A percentile compares a stretch with the other conserved stretches of the same genome.
These are phyloP conservation scores for Boletus rufocinnamomeus DNA, from an alignment of 768 basidiomycete species.

Conservation along the genomic window DNA sequence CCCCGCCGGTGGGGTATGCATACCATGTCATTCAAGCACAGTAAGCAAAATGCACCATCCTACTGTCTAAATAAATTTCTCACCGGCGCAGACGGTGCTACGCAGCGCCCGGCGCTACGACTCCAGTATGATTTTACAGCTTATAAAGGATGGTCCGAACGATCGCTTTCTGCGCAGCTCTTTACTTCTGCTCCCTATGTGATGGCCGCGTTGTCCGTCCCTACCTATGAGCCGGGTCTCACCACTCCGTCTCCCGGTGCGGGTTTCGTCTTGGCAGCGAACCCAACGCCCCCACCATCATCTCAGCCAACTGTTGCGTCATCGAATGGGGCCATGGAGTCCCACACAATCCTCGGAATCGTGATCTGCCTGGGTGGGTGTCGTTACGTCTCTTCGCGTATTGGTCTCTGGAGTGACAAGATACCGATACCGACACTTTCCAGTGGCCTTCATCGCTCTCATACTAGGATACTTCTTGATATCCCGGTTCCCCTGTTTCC, in stretches of 20 bases:
- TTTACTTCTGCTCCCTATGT: neutral
- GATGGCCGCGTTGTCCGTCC: neutral
- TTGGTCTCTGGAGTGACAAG: neutral
- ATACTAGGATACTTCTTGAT: neutral
- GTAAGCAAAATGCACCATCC: too few species aligned
- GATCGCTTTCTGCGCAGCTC: neutral
- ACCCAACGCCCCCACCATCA: neutral
- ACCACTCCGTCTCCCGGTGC: neutral
- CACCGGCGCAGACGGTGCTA: too few species aligned
- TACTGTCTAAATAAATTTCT: too few species aligned
- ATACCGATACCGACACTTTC: neutral
- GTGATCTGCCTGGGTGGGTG: constrained; percentile 19
- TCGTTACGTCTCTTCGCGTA: neutral
- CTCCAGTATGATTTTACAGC: too few species aligned
- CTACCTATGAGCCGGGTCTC: neutral
- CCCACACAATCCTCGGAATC: constrained; percentile 11
- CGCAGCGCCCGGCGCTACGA: too few species aligned
- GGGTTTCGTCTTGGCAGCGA: neutral
- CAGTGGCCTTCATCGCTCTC: constrained; percentile 20
- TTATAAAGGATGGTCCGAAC: neutral
- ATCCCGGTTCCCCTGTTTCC: constrained; percentile 2
- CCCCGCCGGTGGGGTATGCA: too few species aligned
- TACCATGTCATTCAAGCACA: too few species aligned
- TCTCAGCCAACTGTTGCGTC: neutral
- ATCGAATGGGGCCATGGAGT: constrained; percentile 5